Percentiles rank a stretch among this genome's conserved stretches.
Conservation (phyloP, 805 yeast genomes). For the Candida cerambycidarum region DNA sequence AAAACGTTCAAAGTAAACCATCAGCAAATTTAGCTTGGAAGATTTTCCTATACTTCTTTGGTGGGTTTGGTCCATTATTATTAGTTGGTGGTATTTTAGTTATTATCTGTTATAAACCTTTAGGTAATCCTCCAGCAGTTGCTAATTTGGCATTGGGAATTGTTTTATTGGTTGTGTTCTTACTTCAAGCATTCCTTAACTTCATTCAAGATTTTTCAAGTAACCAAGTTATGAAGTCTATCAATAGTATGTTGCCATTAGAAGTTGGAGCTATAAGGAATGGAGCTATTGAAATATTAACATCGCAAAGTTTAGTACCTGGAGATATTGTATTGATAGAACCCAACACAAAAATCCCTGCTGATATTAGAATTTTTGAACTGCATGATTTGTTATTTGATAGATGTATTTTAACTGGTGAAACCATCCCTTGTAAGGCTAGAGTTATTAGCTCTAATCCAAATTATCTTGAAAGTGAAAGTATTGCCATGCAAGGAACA, state of each 20-base stretch:
- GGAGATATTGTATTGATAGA: slow-evolving; percentile 43
- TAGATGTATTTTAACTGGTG: slow-evolving; percentile 50
- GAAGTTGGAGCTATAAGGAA: slow-evolving; percentile 37
- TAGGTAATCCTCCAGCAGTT: slow-evolving; percentile 46
- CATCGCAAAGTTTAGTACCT: slow-evolving; percentile 40
- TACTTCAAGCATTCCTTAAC: slow-evolving; percentile 44
- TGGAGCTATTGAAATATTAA: slow-evolving; percentile 25
- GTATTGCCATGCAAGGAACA: slow-evolving; percentile 50
- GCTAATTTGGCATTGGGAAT: slow-evolving; percentile 46
- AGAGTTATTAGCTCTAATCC: slow-evolving; percentile 23
- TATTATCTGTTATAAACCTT: slow-evolving; percentile 46
- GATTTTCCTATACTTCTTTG: slow-evolving; percentile 42
- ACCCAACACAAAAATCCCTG: slow-evolving; percentile 45
- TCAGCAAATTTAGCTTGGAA: slow-evolving; percentile 30
- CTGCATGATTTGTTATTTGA: slow-evolving; percentile 44
- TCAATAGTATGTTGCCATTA: slow-evolving; percentile 42
- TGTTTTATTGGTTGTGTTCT: slow-evolving; percentile 38
- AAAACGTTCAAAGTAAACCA: slow-evolving; percentile 39
- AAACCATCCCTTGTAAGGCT: slow-evolving; percentile 41
- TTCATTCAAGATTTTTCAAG: slow-evolving; percentile 49
- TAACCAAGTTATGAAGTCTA: slow-evolving; percentile 49
- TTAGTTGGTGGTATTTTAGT: slow-evolving; percentile 43
- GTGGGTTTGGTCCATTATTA: slow-evolving; percentile 48
- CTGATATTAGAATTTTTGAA: slow-evolving; percentile 45
- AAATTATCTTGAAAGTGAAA: slow-evolving; percentile 42